A percentile compares a stretch with the other conserved stretches of the same genome.
phyloP scores from a whole-genome alignment of 768 basidiomycete genomes.

The Tephrocybe sp. region DNA sequence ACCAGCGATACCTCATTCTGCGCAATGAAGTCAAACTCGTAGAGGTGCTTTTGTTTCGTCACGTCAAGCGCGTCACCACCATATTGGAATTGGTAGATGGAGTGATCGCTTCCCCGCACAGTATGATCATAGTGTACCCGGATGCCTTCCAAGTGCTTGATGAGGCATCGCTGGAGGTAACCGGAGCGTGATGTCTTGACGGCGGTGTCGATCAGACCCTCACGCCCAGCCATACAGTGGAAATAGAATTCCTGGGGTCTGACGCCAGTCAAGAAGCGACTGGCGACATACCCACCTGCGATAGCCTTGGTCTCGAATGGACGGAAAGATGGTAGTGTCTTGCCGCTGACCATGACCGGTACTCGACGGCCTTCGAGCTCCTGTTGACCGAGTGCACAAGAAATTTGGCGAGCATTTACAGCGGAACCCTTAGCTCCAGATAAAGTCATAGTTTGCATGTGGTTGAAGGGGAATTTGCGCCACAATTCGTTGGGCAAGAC shows the following conservation, averaged over 20 bases:
- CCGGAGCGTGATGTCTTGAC: slow-evolving; percentile 99
- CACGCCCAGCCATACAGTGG: slow-evolving; percentile 99
- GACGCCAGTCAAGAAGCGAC: slow-evolving; percentile 97
- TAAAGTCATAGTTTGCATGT: slow-evolving; percentile 99
- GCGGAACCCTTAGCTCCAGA: slow-evolving; percentile 98
- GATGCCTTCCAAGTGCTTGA: slow-evolving; percentile 97
- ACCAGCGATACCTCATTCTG: slow-evolving; percentile 81
- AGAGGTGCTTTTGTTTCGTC: slow-evolving; percentile 93
- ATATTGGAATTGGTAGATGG: slow-evolving; percentile 94
- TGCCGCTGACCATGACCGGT: slow-evolving; percentile 98
- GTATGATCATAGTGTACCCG: slow-evolving; percentile 98
- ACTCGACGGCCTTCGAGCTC: slow-evolving; percentile 98
- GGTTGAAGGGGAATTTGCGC: slow-evolving; percentile 94
- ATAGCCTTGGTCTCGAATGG: slow-evolving; percentile 98
- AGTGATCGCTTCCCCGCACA: slow-evolving; percentile 91
- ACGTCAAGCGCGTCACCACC: slow-evolving; percentile 97
- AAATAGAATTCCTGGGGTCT: slow-evolving; percentile 99
- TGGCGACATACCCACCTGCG: slow-evolving; percentile 96
- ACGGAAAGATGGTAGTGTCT: slow-evolving; percentile 95
- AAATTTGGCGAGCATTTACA: slow-evolving; percentile 97
- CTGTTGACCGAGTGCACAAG: slow-evolving; percentile 96
- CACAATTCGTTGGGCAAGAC: slow-evolving; percentile 85
- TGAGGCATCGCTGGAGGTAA: slow-evolving; percentile 95
- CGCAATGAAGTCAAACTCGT: slow-evolving; percentile 91
- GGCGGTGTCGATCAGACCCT: slow-evolving; percentile 98